A percentile compares a stretch with the other conserved stretches of the same genome.
These are phyloP conservation scores for Pleurotus tuber-regium DNA, from an alignment of 768 basidiomycete genomes.

Conservation along the genomic window DNA sequence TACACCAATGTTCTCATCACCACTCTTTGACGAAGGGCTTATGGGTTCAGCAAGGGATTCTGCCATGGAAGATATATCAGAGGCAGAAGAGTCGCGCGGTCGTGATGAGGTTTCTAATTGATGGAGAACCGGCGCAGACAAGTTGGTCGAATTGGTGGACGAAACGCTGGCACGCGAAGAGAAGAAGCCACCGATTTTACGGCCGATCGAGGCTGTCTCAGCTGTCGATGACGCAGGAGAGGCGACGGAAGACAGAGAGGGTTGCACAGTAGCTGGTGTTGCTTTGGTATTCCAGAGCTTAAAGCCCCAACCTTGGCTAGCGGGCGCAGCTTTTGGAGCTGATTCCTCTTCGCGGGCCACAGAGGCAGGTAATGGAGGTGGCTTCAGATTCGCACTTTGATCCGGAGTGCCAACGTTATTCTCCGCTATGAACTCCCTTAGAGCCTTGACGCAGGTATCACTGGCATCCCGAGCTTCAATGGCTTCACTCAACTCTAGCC, in stretches of 20 bases:
- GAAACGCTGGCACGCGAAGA: slow-evolving; percentile 53
- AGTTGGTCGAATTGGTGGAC: slow-evolving; percentile 31
- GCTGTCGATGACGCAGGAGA: slow-evolving; percentile 20
- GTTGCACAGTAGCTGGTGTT: slow-evolving; percentile 23
- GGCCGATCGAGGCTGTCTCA: slow-evolving; percentile 46
- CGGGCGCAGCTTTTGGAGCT: not conserved
- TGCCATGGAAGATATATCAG: slow-evolving; percentile 55
- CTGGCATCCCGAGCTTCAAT: slow-evolving; percentile 87
- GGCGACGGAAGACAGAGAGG: slow-evolving; percentile 21
- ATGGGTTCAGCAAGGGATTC: slow-evolving; percentile 59
- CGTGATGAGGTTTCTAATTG: slow-evolving; percentile 22
- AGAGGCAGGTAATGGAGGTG: slow-evolving; percentile 41
- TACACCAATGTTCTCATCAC: slow-evolving; percentile 31
- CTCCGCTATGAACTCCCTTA: slow-evolving; percentile 81
- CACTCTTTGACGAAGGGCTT: slow-evolving; percentile 39
- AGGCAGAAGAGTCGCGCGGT: slow-evolving; percentile 42
- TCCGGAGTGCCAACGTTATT: slow-evolving; percentile 52
- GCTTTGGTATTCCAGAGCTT: slow-evolving; percentile 58
- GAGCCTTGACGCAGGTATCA: slow-evolving; percentile 77
- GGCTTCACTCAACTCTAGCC: slow-evolving; percentile 69
- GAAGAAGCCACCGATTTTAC: slow-evolving; percentile 74
- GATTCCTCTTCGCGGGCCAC: slow-evolving; percentile 35
- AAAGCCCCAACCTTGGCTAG: slow-evolving; percentile 59
- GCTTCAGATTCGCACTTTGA: slow-evolving; percentile 27
- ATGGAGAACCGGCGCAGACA: slow-evolving; percentile 17